Percentiles rank a stretch among this genome's conserved stretches.
These are phyloP conservation scores for Bruguiera gymnorhiza DNA, from an alignment of 345 rosid species.

Conservation along the genomic window DNA sequence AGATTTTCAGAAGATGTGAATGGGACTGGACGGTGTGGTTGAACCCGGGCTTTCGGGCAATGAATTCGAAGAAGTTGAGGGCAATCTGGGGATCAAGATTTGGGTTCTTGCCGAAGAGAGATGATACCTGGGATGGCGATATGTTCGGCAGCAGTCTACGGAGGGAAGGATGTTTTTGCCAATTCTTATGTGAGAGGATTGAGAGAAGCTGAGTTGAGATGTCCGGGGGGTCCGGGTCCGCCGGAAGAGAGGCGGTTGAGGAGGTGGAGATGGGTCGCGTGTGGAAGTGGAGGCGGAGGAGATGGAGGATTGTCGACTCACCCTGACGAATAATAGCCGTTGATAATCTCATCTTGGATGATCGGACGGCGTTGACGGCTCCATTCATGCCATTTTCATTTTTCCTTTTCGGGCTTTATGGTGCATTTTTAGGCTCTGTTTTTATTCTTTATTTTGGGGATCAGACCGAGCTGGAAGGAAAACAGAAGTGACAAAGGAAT, in stretches of 20 bases:
- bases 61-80: slow-evolving; percentile 50
- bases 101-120: slow-evolving; percentile 37
- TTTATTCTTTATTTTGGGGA: not conserved
- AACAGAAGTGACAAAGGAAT: not conserved
- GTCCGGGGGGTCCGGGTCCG: slow-evolving; percentile 27
- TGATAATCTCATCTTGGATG: slow-evolving; percentile 26
- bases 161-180: slow-evolving; percentile 51
- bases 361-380: slow-evolving; percentile 14
- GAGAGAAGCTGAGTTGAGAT: slow-evolving; percentile 40
- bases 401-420: not conserved
- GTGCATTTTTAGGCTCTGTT: slow-evolving; percentile 1
- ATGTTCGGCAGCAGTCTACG: slow-evolving; percentile 36
- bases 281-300: slow-evolving; percentile 13
- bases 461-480: not conserved
- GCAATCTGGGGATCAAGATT: slow-evolving; percentile 45
- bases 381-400: not conserved
- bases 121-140: slow-evolving; percentile 47
- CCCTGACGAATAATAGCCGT: slow-evolving; percentile 17
- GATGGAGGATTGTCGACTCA: slow-evolving; percentile 12
- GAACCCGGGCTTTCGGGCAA: slow-evolving; percentile 43
- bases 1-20: slow-evolving; percentile 44
- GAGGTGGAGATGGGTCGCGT: slow-evolving; percentile 10
- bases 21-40: slow-evolving; percentile 46
- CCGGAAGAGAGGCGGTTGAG: slow-evolving; percentile 14
- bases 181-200: slow-evolving; percentile 47